Conservation (phyloP, 441 rosid genomes). For the Pelargonium cotyledonis region DNA sequence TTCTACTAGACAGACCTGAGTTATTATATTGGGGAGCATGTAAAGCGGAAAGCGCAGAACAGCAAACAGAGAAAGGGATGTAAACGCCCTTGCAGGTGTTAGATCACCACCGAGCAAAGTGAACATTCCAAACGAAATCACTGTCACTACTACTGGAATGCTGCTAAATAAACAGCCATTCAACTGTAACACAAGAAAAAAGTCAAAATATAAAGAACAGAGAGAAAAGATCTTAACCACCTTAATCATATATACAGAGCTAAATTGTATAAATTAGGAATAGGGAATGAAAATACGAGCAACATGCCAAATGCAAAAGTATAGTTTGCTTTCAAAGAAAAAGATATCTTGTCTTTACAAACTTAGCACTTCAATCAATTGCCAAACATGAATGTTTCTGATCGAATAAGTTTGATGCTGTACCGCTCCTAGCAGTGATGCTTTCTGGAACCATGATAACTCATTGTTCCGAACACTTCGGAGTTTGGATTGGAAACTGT, state of each 20-base stretch:
- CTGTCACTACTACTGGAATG: constrained; percentile 88
- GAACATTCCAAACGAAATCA: constrained; percentile 84
- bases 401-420: constrained; percentile 20
- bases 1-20: constrained; percentile 57
- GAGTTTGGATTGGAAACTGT: constrained; percentile 88
- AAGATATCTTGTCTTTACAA: background rate
- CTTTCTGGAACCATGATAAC: constrained; percentile 92
- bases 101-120: constrained; percentile 96
- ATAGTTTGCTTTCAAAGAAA: background rate
- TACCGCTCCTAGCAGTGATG: constrained; percentile 86
- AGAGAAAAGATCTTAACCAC: background rate
- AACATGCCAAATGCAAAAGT: background rate
- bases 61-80: constrained; percentile 85
- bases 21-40: constrained; percentile 91
- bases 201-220: constrained; percentile 17
- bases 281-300: background rate
- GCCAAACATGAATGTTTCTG: constrained; percentile 1
- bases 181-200: constrained; percentile 36
- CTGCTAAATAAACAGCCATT: constrained; percentile 80
- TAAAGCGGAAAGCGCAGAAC: constrained; percentile 94
- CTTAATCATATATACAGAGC: background rate
- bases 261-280: background rate
- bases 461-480: constrained; percentile 75
- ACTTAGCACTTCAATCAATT: background rate
- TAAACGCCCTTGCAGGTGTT: constrained; percentile 99